phyloP scores from a whole-genome alignment of 176 grass and related monocot species.

The Phyllostachys edulis region DNA sequence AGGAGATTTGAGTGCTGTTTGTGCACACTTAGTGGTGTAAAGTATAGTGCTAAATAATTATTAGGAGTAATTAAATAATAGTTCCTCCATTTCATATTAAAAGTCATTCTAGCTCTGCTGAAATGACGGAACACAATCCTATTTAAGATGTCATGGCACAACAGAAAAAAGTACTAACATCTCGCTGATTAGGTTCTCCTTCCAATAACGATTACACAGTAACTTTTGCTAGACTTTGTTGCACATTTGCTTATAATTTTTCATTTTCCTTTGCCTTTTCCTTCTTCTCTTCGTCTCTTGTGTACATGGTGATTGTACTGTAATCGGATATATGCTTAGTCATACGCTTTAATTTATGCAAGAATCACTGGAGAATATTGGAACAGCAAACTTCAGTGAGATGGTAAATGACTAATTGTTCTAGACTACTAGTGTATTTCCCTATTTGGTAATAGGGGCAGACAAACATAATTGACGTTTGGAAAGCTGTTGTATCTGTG shows the following conservation, averaged over 20 bases:
- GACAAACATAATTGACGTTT: background rate
- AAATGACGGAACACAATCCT: background rate
- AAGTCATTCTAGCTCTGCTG: background rate
- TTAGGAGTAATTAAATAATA: too few species aligned
- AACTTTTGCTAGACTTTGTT: background rate
- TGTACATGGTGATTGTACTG: background rate
- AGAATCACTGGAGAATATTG: background rate
- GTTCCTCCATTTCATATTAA: background rate
- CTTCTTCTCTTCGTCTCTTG: background rate
- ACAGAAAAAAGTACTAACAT: background rate
- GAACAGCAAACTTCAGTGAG: background rate
- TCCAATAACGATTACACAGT: background rate
- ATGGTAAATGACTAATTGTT: background rate
- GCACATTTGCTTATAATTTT: background rate
- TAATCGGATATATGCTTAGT: background rate
- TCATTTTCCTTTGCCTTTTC: background rate
- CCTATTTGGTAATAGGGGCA: background rate
- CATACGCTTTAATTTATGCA: background rate
- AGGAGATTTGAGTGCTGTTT: background rate
- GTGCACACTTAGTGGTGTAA: background rate
- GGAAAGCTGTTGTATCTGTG: background rate
- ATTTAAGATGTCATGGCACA: background rate
- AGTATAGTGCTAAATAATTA: too few species aligned
- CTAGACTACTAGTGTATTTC: background rate
- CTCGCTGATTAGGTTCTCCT: background rate